Conservation (phyloP, 1,139 yeast genomes). For the Maudiozyma humilis region DNA sequence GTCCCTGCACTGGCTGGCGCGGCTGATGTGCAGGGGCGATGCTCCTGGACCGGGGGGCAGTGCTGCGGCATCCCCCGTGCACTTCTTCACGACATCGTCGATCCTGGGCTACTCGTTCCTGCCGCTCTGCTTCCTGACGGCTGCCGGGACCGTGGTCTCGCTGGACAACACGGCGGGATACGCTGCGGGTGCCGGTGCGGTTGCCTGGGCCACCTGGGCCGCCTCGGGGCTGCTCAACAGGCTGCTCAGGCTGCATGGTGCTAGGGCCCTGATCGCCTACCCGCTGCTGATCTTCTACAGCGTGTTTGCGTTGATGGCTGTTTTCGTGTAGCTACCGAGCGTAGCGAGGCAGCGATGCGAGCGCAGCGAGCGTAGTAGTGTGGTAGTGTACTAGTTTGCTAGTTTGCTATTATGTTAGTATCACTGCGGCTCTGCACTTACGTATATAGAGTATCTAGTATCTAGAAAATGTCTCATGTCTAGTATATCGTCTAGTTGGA, state of each 20-base stretch:
- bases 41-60: constrained; percentile 17
- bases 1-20: constrained; percentile 74
- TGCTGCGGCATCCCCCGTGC: too few species aligned
- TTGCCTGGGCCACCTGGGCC: constrained; percentile 90
- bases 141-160: constrained; percentile 57
- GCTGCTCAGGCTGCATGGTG: constrained; percentile 73
- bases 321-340: constrained; percentile 64
- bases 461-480: too few species aligned
- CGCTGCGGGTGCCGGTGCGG: constrained; percentile 56
- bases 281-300: constrained; percentile 89
- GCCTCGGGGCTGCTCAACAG: constrained; percentile 91
- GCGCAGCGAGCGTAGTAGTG: too few species aligned
- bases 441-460: too few species aligned
- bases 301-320: constrained; percentile 93
- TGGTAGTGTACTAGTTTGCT: too few species aligned
- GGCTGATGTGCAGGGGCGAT: constrained; percentile 51
- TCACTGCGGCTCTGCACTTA: too few species aligned
- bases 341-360: not conserved
- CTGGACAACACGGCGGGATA: constrained; percentile 75
- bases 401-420: too few species aligned
- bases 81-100: constrained; percentile 46
- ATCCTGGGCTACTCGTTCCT: constrained; percentile 89
- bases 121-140: constrained; percentile 78
- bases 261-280: constrained; percentile 85
- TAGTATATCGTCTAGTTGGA: too few species aligned